These are phyloP conservation scores for Zygnema circumcarinatum DNA, from an alignment of 139 green algal genomes.

Conservation along the genomic window DNA sequence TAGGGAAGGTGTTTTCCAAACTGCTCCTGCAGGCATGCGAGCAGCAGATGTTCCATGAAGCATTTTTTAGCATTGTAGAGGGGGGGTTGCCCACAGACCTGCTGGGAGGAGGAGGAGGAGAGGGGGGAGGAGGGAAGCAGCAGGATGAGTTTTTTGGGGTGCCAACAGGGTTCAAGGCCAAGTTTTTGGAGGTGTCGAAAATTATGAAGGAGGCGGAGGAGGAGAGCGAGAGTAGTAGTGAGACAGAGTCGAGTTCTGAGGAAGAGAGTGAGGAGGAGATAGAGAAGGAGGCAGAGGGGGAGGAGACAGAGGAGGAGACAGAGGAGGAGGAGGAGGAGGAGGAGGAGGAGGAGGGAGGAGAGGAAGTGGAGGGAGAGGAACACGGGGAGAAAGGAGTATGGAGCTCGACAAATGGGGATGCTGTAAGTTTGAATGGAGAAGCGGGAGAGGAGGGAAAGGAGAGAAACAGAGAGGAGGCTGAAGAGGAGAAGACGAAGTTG, in stretches of 20 bases:
- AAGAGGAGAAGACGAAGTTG: background rate
- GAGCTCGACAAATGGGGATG: too few relatives aligned
- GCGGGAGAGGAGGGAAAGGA: background rate
- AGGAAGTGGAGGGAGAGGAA: background rate
- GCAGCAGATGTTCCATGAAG: too few relatives aligned
- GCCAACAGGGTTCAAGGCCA: too few relatives aligned
- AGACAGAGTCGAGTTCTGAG: background rate
- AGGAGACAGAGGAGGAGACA: background rate
- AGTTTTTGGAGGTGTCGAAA: too few relatives aligned
- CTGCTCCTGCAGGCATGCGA: too few relatives aligned
- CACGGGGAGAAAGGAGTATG: background rate
- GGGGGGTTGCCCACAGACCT: too few relatives aligned
- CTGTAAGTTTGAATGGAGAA: background rate
- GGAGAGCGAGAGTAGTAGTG: background rate
- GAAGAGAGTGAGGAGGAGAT: background rate
- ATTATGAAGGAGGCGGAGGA: background rate
- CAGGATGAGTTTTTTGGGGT: too few relatives aligned
- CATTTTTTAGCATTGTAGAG: too few relatives aligned
- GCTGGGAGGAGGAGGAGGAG: too few relatives aligned
- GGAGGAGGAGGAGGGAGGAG: background rate
- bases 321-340: background rate
- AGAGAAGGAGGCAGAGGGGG: background rate
- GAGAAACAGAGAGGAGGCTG: background rate
- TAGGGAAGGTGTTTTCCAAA: too few relatives aligned
- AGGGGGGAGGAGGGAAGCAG: too few relatives aligned